Percentiles rank a stretch among this genome's conserved stretches.
These are phyloP conservation scores for Fusarium coicis DNA, from an alignment of 2,329 filamentous ascomycete genomes.

Conservation along the genomic window DNA sequence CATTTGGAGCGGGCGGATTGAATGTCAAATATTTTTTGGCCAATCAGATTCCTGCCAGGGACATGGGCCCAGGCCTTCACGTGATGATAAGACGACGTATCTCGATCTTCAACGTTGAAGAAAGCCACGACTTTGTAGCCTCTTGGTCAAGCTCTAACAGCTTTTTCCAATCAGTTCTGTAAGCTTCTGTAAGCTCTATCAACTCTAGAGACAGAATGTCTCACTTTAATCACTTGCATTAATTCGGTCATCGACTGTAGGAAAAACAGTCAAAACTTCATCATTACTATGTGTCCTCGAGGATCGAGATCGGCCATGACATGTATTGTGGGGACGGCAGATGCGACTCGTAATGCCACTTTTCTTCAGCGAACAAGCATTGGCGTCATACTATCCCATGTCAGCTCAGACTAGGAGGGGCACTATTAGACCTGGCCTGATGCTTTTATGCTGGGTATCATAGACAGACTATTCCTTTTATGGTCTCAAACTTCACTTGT, in stretches of 20 bases:
- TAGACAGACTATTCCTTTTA: slow-evolving; percentile 32
- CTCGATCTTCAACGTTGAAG: slow-evolving; percentile 18
- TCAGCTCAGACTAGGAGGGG: slow-evolving; percentile 17
- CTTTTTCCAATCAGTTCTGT: neutral
- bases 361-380: slow-evolving; percentile 23
- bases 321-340: slow-evolving; percentile 33
- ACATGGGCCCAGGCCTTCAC: slow-evolving; percentile 23
- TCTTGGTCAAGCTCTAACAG: neutral
- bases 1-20: slow-evolving; percentile 34
- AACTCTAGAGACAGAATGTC: neutral
- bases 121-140: slow-evolving; percentile 8
- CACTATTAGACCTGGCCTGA: slow-evolving; percentile 19
- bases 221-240: neutral
- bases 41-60: slow-evolving; percentile 24
- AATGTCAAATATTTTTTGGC: slow-evolving; percentile 38
- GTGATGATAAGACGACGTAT: slow-evolving; percentile 42
- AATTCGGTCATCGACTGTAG: neutral
- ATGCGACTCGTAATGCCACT: slow-evolving; percentile 29
- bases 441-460: slow-evolving; percentile 34
- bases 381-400: slow-evolving; percentile 22
- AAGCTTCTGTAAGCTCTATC: neutral
- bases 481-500: slow-evolving; percentile 5
- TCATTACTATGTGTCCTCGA: slow-evolving; percentile 2
- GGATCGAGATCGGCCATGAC: slow-evolving; percentile 18
- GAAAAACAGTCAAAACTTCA: slow-evolving; percentile 11